Base-by-base conservation (phyloP, 2,329 filamentous ascomycete genomes). In the Ophiostoma australiae region DNA sequence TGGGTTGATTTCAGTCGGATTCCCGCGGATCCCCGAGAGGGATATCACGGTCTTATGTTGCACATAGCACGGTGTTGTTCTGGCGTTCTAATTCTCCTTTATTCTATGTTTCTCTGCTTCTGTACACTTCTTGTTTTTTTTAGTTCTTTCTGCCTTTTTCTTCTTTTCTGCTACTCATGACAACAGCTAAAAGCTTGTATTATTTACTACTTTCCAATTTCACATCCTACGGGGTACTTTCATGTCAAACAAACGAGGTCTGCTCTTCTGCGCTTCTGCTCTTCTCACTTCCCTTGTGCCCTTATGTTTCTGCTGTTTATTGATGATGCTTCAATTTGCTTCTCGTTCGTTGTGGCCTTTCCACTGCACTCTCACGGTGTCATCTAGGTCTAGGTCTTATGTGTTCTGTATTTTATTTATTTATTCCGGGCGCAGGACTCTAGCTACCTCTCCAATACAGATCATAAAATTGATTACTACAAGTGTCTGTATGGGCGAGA, bases 111-210 rank as follows among this genome's bases (percentile, higher is more conserved):
- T 20, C 4, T 7, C 10, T 20, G 6, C 39, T 31, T 67, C 7
- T 48, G n/a, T 67, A n/a, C 13, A 48, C n/a, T 39, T 66, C 17
- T 11, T 63, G 1, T 33, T 66, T 7, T 66, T 39, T 23, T 8
- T 39, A 33, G 39, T 13, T 27, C 10, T 66, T 65, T 65, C 61
- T 65, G 2, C 61, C 35, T 20, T 65, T 7, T 11, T 20, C 33
- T 41, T 39, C 27, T 6, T 66, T 11, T 35, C 23, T 65, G 31
- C 23, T 33, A 63, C 33, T 37, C 61, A 66, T 66, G 33, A 66
- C 63, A 17, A 39, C 10, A 65, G 61, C 61, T 37, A 63, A 35
- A 63, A 63, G 27, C 61, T 35, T 65, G 31, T 65, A 65, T 66
- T 66, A 20, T 66, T 17, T 65, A 65, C 23, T 10, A 63, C 8